These are phyloP conservation scores for Cyclotella choctawhatcheeana DNA, from an alignment of 108 stramenopile species.

Conservation along the genomic window DNA sequence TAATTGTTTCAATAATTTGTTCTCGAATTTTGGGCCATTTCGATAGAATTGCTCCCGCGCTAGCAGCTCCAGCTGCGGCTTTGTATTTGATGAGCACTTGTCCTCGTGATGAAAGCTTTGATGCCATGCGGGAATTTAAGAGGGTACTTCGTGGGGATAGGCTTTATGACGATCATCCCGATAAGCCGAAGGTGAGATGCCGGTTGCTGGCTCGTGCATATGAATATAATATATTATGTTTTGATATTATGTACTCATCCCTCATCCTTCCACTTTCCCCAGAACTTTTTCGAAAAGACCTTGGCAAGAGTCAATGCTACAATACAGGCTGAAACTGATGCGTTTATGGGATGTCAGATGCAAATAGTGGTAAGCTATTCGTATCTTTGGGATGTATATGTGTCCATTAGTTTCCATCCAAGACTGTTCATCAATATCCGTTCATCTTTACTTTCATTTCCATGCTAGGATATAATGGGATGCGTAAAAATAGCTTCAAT, in stretches of 20 bases:
- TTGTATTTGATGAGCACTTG: constrained; percentile 48
- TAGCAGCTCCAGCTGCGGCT: constrained; percentile 30
- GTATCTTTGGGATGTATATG: too few relatives aligned
- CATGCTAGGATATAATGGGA: constrained; percentile 29
- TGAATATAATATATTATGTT: neutral
- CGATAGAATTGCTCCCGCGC: constrained; percentile 30
- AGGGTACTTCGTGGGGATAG: constrained; percentile 35
- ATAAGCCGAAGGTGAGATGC: constrained; percentile 32
- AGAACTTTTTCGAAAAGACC: constrained; percentile 34
- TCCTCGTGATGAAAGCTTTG: constrained; percentile 35
- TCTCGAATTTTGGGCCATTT: constrained; percentile 18
- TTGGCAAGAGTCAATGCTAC: constrained; percentile 35
- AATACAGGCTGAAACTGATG: constrained; percentile 32
- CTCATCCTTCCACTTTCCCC: neutral
- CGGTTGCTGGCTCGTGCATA: neutral
- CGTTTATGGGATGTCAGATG: constrained; percentile 18
- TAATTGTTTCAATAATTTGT: constrained; percentile 26
- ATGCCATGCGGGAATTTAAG: constrained; percentile 45
- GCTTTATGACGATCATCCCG: constrained; percentile 33
- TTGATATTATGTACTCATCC: neutral
- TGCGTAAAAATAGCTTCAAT: constrained; percentile 30
- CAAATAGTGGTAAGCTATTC: constrained; percentile 32
- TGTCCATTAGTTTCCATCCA: too few relatives aligned
- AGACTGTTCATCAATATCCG: neutral
- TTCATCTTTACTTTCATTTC: too few relatives aligned